Evolutionary conservation across 2,329 filamentous ascomycete genomes (phyloP), one percentile per base, ranked within the genome.

Genomic region (Pseudogymnoascus sp.): DNA sequence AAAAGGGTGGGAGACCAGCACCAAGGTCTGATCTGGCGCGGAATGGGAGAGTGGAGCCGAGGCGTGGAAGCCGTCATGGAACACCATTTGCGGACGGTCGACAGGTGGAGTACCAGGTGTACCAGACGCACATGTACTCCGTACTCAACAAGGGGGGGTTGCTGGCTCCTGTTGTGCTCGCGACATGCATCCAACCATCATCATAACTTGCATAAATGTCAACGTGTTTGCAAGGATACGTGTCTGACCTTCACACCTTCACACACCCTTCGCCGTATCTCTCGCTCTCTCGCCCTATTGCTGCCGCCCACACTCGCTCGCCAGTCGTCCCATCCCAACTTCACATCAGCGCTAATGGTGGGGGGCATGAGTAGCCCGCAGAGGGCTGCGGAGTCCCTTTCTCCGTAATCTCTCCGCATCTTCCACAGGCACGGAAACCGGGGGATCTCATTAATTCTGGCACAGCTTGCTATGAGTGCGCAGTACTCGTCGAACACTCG

Each of bases 161-260:
- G 19, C 22, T 49, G 14, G 11, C 12, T 14, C 23, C 42, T 49
- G 42, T 16, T 49, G 42, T 49, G 42, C 25, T 30, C 25, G n/a
- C 45, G n/a, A 30, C 45, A n/a, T 52, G 45, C 45, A 30, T 52
- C 45, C 25, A 16, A 52, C 45, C 25, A 19, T 19, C 23, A 45
- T 49, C 45, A 52, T 52, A 52, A 30, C 25, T 52, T 30, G 45
- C 45, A 52, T 52, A 52, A 52, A 52, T 52, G 45, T 52, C 25
- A 52, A 52, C 45, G 45, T 52, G 45, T 30, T 52, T 52, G 25
- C 45, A 52, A 52, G 45, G 45, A 52, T 52, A 52, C 45, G 45
- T 52, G 45, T 52, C 45, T 52, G 45, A 30, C 45, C 19, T 52
- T 30, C 25, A 19, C n/a, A 19, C 14, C 25, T 52, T 30, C 45